Evolutionary conservation across 208 protist species (phyloP).

Genomic region (Trypanosoma vivax): DNA sequence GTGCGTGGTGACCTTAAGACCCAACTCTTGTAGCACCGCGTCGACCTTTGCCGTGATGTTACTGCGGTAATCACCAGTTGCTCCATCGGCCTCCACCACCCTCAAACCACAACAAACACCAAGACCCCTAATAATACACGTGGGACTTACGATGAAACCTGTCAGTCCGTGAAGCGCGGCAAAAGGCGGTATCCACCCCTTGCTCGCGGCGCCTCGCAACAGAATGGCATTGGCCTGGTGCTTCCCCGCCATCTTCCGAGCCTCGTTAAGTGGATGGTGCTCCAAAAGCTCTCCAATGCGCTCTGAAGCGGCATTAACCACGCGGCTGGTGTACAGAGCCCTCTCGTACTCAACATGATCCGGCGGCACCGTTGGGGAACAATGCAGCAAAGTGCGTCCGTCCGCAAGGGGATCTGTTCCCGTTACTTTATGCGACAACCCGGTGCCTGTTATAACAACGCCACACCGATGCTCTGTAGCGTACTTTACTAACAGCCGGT

Average conservation of each 20-base stretch:
- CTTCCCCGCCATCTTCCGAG: slow-evolving; percentile 25
- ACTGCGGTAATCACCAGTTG: slow-evolving; percentile 48
- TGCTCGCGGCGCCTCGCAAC: slow-evolving; percentile 56
- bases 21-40: slow-evolving; percentile 32
- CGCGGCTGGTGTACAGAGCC: slow-evolving; percentile 51
- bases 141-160: slow-evolving; percentile 55
- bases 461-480: slow-evolving; percentile 73
- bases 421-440: slow-evolving; percentile 51
- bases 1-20: slow-evolving; percentile 19
- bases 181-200: slow-evolving; percentile 63
- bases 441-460: slow-evolving; percentile 51
- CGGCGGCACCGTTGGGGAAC: slow-evolving; percentile 32
- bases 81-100: slow-evolving; percentile 18
- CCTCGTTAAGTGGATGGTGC: slow-evolving; percentile 49
- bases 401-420: slow-evolving; percentile 66
- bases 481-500: slow-evolving; percentile 51
- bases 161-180: slow-evolving; percentile 41
- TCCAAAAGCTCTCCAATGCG: slow-evolving; percentile 29
- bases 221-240: slow-evolving; percentile 51
- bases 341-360: slow-evolving; percentile 39
- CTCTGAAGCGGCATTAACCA: slow-evolving; percentile 54
- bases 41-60: slow-evolving; percentile 45
- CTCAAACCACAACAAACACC: slow-evolving; percentile 52
- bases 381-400: slow-evolving; percentile 30
- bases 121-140: slow-evolving; percentile 67